Evolutionary conservation across 139 green algal species (phyloP), one percentile per base, ranked within the genome.

Genomic region (Chlorella sp.): DNA sequence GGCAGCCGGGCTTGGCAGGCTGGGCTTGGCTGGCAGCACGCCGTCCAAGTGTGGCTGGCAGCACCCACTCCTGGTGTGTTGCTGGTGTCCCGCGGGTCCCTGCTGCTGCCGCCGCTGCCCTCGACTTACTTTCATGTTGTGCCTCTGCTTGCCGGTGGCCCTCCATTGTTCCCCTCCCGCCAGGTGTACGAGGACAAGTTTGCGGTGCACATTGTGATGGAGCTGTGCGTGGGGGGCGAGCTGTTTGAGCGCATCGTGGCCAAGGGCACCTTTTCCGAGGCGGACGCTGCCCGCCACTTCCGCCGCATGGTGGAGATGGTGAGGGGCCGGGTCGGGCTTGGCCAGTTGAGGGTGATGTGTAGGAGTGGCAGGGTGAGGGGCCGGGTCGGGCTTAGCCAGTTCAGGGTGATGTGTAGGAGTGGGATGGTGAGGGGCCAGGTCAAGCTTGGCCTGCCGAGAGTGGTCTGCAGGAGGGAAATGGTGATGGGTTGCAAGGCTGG

Each of bases 191-290:
- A 96, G 83, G 94, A 96, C 57, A n/a, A 28, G 15, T 26, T 40
- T 4, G 68, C 89, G 36, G 92, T 95, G 21, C 90, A 95, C 83
- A 85, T 95, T 18, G 85, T 95, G 24, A 91, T 91, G 88, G 88
- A 91, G 83, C 30, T 86, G 24, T 96, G 93, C 81, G 76, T 87
- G 22, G 96, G 96, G 21, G 96, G 96, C 26, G 96, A 98, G 93
- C 93, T 98, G 30, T 98, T 98, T 91, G 96, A 98, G 90, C 87
- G 94, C 57, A 97, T 97, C 61, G 69, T 94, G 14, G 36, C 81
- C 19, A 90, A 92, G 90, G 95, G 84, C 87, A 97, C 89, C 11
- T 93, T 95, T 57, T 91, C 75, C 0, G 96, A 98, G 91, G 93
- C 91, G 69, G 90, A 96, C 34, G 93, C 94, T 61, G 95, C 95